These are phyloP conservation scores for Fistulifera pelliculosa DNA, from an alignment of 108 stramenopile species.

Conservation along the genomic window DNA sequence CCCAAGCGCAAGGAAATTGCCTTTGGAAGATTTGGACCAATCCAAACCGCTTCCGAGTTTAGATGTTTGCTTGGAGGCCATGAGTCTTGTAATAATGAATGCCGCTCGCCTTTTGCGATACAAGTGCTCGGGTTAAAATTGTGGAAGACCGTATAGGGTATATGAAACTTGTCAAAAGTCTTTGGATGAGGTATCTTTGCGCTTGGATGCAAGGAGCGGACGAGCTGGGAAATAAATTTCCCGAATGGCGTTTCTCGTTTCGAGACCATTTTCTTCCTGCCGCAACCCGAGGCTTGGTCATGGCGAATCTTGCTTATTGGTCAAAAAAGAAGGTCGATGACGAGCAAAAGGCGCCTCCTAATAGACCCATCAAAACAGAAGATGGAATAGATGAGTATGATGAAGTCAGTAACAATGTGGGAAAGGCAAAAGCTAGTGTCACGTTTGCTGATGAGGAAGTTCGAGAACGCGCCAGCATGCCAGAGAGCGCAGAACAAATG, in stretches of 20 bases:
- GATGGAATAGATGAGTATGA: too few species aligned
- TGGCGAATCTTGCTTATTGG: conserved; percentile 3
- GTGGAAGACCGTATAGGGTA: conserved; percentile 5
- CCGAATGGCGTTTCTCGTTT: conserved; percentile 57
- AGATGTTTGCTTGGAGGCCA: conserved; percentile 39
- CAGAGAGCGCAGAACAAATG: too few species aligned
- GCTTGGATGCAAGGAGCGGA: conserved; percentile 51
- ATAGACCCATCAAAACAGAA: too few species aligned
- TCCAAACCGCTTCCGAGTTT: conserved; percentile 32
- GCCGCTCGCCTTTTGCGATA: conserved; percentile 23
- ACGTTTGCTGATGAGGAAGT: too few species aligned
- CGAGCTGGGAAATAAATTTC: conserved; percentile 38
- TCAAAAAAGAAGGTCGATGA: neutral
- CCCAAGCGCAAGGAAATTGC: conserved; percentile 3
- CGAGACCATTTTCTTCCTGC: conserved; percentile 46
- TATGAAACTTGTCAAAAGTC: conserved; percentile 16
- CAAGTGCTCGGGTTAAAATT: conserved; percentile 13
- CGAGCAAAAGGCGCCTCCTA: neutral
- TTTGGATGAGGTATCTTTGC: conserved; percentile 52
- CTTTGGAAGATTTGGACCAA: conserved; percentile 33
- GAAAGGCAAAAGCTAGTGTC: too few species aligned
- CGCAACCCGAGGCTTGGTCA: neutral
- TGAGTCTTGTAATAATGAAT: conserved; percentile 38
- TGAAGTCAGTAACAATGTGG: too few species aligned
- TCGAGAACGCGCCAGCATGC: too few species aligned